Evolutionary conservation across 1,284 basidiomycete genomes (phyloP).

Genomic region (Malassezia caprae): DNA sequence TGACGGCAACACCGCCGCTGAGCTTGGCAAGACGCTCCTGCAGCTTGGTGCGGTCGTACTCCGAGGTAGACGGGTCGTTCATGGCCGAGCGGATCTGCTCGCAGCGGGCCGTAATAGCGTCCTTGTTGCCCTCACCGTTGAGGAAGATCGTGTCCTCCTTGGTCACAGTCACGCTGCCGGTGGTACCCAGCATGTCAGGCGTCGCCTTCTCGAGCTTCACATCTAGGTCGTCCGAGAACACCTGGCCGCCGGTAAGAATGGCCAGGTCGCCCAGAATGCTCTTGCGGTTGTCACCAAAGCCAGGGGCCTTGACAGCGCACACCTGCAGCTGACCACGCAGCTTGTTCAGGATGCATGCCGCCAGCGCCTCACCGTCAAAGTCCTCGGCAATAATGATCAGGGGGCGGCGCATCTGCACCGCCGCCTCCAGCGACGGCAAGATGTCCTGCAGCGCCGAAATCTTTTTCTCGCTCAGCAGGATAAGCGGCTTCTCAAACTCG

Average conservation of each 20-base stretch:
- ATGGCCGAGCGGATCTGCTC: slow-evolving; percentile 86
- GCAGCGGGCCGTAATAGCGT: slow-evolving; percentile 53
- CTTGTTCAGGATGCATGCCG: slow-evolving; percentile 96
- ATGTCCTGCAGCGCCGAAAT: slow-evolving; percentile 91
- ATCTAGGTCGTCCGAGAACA: slow-evolving; percentile 96
- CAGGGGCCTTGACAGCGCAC: slow-evolving; percentile 87
- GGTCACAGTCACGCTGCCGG: slow-evolving; percentile 84
- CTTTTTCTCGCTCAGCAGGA: slow-evolving; percentile 95
- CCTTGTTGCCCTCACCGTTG: slow-evolving; percentile 61
- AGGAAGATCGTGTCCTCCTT: slow-evolving; percentile 97
- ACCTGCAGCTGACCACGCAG: slow-evolving; percentile 91
- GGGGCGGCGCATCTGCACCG: slow-evolving; percentile 81
- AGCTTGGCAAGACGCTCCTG: slow-evolving; percentile 96
- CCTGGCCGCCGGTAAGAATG: slow-evolving; percentile 90
- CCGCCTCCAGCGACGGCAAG: slow-evolving; percentile 81
- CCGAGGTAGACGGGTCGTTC: slow-evolving; percentile 71
- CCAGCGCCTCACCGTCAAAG: slow-evolving; percentile 91
- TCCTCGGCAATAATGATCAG: slow-evolving; percentile 95
- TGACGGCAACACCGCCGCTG: slow-evolving; percentile 89
- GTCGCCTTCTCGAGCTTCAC: slow-evolving; percentile 91
- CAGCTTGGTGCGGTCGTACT: slow-evolving; percentile 89
- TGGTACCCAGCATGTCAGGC: slow-evolving; percentile 77
- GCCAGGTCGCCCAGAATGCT: slow-evolving; percentile 91
- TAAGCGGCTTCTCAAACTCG: slow-evolving; percentile 91
- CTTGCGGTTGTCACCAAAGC: slow-evolving; percentile 98